Evolutionary conservation across 306 rosid species (phyloP), one percentile per base, ranked within the genome.

Genomic region (Vigna reflexopilosa): DNA sequence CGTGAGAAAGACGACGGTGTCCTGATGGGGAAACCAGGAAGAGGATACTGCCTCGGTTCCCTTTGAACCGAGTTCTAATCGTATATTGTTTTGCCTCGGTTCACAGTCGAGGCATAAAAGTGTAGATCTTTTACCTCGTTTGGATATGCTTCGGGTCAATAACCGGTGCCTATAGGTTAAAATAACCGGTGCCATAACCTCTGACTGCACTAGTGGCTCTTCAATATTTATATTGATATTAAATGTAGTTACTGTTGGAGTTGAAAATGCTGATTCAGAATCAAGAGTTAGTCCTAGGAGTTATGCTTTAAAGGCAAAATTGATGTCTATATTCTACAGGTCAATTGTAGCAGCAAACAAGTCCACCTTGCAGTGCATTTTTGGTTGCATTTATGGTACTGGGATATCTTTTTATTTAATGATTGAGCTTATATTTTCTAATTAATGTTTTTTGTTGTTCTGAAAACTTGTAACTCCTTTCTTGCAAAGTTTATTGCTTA

Each of bases 301-400:
- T 80, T 88, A 76, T 75, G 88, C 93, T 66, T 85, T 94, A 59
- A 94, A 86, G 86, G 91, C 90, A 75, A 94, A 89, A 76, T 86
- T 94, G 58, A 89, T 94, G 93, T 94, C 98, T 77, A 75, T 87
- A 77, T 94, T 94, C 88, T 94, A 97, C 87, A 94, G 92, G 76
- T 94, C 97, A 77, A 88, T 94, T 80, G 80, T 90, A 56, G 96
- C 98, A 48, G 97, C 98, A 72, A 92, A 94, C 82, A 89, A 94
- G 11, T 82, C 97, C 70, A 89, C 98, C 61, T 80, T 94, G 89
- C 98, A 94, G 86, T 92, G 98, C 88, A 92, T 94, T 82, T 94
- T 94, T 91, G 88, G 92, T 65, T 90, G 97, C 90, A 88, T 94
- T 77, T 94, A 92, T 76, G 98, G 98, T 94, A 87, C 40, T 80